Conservation (phyloP, 352 stramenopile genomes). For the Thalassiosira mediterranea region DNA sequence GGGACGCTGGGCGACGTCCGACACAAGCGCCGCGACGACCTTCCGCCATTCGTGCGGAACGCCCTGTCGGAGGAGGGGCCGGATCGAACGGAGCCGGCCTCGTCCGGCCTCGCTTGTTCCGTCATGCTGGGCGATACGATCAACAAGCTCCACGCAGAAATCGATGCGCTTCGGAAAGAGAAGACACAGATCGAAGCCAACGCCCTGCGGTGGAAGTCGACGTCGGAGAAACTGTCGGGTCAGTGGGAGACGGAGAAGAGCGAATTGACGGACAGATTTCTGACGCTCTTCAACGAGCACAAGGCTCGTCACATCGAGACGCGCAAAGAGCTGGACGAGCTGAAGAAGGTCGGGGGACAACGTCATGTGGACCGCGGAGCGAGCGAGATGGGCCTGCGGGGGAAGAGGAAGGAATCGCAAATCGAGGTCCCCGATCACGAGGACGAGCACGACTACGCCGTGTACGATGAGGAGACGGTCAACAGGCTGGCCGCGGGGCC, state of each 20-base stretch:
- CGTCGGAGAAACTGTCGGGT: slow-evolving; percentile 24
- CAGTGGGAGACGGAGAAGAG: slow-evolving; percentile 43
- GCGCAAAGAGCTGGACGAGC: slow-evolving; percentile 31
- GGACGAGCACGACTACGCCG: slow-evolving; percentile 38
- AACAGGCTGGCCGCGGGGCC: slow-evolving; percentile 24
- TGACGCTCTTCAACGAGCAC: slow-evolving; percentile 47
- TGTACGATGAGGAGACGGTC: slow-evolving; percentile 29
- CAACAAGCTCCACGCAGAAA: slow-evolving; percentile 39
- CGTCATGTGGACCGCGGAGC: background rate
- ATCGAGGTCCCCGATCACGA: slow-evolving; percentile 23
- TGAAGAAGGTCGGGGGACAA: slow-evolving; percentile 9
- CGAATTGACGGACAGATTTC: slow-evolving; percentile 39
- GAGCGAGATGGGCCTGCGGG: background rate
- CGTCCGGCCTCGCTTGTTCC: slow-evolving; percentile 22
- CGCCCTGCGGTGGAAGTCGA: slow-evolving; percentile 29
- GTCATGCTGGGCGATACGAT: slow-evolving; percentile 31
- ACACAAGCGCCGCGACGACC: slow-evolving; percentile 5
- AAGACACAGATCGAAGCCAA: slow-evolving; percentile 31
- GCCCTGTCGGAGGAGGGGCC: background rate
- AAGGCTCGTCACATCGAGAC: slow-evolving; percentile 39
- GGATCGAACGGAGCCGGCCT: background rate
- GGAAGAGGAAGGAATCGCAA: background rate
- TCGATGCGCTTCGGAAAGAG: slow-evolving; percentile 12
- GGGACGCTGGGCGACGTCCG: slow-evolving; percentile 29
- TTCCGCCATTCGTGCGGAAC: slow-evolving; percentile 15